Evolutionary conservation across 306 rosid species (phyloP).

Genomic region (Benincasa hispida): DNA sequence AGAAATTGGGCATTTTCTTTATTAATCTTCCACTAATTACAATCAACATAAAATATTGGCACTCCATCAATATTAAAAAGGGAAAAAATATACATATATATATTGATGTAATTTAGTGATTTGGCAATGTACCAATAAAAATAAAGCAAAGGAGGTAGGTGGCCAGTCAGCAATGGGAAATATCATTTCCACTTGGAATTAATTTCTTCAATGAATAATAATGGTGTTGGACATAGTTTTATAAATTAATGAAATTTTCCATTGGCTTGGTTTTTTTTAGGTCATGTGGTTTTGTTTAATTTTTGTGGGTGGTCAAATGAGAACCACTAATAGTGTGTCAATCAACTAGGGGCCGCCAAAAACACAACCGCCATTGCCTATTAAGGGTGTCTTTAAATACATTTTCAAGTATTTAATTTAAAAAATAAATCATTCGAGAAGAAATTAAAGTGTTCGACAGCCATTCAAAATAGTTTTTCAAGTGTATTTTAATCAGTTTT

Average conservation of each 20-base stretch:
- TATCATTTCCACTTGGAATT: slow-evolving; percentile 1
- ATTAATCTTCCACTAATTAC: neutral
- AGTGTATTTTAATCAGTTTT: too few relatives aligned
- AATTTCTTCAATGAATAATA: neutral
- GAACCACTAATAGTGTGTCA: neutral
- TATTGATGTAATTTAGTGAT: neutral
- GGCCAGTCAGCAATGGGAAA: neutral
- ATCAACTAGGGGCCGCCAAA: neutral
- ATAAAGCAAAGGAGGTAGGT: neutral
- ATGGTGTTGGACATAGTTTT: neutral
- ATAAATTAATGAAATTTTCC: neutral
- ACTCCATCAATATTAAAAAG: neutral
- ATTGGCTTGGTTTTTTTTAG: neutral
- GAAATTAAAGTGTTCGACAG: too few relatives aligned
- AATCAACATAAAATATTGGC: neutral
- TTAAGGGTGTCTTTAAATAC: too few relatives aligned
- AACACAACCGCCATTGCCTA: neutral
- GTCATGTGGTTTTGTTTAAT: neutral
- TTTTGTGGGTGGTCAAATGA: neutral
- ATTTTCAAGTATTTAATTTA: too few relatives aligned
- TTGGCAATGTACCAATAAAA: neutral
- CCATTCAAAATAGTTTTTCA: too few relatives aligned
- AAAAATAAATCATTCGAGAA: too few relatives aligned
- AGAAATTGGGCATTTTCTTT: neutral
- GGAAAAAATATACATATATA: too few relatives aligned